These are phyloP conservation scores for Capronia coronata DNA, from an alignment of 2,329 filamentous ascomycete genomes.

Conservation along the genomic window DNA sequence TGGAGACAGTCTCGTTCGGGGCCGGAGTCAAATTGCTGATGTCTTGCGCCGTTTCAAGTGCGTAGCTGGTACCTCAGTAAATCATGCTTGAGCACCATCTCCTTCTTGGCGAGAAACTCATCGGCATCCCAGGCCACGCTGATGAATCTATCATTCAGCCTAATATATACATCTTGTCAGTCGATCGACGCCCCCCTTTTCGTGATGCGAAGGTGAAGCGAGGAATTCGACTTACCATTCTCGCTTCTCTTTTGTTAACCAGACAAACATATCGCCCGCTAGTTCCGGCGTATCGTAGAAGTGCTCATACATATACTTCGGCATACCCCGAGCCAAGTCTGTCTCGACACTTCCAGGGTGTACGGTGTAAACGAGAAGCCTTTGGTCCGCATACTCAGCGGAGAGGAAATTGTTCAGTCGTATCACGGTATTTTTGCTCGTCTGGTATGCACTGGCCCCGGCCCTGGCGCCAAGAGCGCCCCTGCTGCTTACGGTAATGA, in stretches of 20 bases:
- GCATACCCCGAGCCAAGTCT: slow-evolving; percentile 12
- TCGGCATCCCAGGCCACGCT: not conserved
- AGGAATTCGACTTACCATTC: slow-evolving; percentile 14
- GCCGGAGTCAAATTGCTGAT: too few species aligned
- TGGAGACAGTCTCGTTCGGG: too few species aligned
- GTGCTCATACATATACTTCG: slow-evolving; percentile 8
- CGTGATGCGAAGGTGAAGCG: too few species aligned
- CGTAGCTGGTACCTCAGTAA: not conserved
- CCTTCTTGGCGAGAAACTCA: not conserved
- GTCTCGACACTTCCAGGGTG: slow-evolving; percentile 20
- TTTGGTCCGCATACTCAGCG: slow-evolving; percentile 39
- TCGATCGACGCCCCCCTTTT: too few species aligned
- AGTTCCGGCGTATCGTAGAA: slow-evolving; percentile 25
- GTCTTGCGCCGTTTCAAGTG: too few species aligned
- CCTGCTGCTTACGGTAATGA: slow-evolving; percentile 38
- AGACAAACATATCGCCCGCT: slow-evolving; percentile 28
- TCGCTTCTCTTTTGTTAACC: slow-evolving; percentile 26
- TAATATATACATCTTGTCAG: not conserved
- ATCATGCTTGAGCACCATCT: not conserved
- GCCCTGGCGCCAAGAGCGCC: slow-evolving; percentile 34
- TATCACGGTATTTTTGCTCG: slow-evolving; percentile 40
- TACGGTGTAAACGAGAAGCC: slow-evolving; percentile 17
- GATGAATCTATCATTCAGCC: not conserved
- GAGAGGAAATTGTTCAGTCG: slow-evolving; percentile 43
- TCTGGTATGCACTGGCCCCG: slow-evolving; percentile 43